A percentile compares a stretch with the other conserved stretches of the same genome.
phyloP scores from a whole-genome alignment of 352 stramenopile species.

The Phytophthora crassamura region DNA sequence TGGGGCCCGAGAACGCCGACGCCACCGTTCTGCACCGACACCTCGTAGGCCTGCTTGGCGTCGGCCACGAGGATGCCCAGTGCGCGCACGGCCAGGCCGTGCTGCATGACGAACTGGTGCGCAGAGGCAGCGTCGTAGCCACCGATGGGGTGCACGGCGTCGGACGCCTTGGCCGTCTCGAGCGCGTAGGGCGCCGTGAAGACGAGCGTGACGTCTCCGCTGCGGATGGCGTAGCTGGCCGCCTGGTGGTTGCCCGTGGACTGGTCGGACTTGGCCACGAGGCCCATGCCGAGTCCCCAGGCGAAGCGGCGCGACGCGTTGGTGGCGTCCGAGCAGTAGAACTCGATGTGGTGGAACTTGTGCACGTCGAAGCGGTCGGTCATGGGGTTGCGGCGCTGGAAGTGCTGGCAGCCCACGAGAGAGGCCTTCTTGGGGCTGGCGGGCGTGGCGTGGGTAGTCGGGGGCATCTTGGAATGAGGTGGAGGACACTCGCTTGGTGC shows the following conservation, averaged over 20 bases:
- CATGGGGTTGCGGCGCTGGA: conserved; percentile 78
- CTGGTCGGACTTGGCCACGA: conserved; percentile 86
- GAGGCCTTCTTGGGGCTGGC: conserved; percentile 50
- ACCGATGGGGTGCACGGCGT: conserved; percentile 57
- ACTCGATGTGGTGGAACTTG: conserved; percentile 89
- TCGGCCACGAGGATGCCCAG: conserved; percentile 86
- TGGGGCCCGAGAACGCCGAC: conserved; percentile 63
- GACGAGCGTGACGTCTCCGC: conserved; percentile 81
- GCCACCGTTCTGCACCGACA: conserved; percentile 77
- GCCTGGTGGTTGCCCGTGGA: conserved; percentile 88
- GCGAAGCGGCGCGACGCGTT: conserved; percentile 82
- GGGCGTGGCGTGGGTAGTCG: not conserved
- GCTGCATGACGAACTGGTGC: conserved; percentile 82
- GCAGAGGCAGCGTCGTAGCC: conserved; percentile 73
- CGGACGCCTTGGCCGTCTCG: conserved; percentile 64
- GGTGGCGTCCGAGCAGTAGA: conserved; percentile 84
- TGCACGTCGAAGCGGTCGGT: conserved; percentile 79
- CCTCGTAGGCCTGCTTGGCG: conserved; percentile 78
- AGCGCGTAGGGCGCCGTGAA: conserved; percentile 91
- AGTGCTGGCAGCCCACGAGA: conserved; percentile 81
- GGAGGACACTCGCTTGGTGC: not conserved
- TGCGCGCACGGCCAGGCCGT: conserved; percentile 82
- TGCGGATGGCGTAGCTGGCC: conserved; percentile 88
- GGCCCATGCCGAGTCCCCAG: conserved; percentile 85
- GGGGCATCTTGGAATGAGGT: conserved; percentile 21